Evolutionary conservation across 1,139 yeast species (phyloP), one percentile per base, ranked within the genome.

Genomic region (Diutina ranongensis): DNA sequence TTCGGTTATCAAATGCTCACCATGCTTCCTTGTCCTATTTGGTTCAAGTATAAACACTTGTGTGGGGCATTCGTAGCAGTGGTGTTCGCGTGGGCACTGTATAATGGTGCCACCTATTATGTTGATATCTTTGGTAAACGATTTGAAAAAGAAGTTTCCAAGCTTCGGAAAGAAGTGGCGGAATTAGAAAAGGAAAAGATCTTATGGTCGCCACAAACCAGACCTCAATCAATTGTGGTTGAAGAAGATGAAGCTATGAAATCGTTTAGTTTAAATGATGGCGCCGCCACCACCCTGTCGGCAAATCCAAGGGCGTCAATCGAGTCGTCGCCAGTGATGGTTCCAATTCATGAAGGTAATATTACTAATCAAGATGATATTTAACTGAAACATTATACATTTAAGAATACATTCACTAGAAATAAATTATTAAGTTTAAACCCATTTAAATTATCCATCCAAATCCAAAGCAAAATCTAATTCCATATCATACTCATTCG

Each of bases 91-190:
- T 75, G 80, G 64, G 94, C 97, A 2, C 72, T 88, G 45, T 86
- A 83, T 61, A 89, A 92, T 54, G 98, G 98, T 32, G 97, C 97
- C 2, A 86, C 95, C 1, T 92, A 86, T 59, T 92, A 92, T 59
- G 74, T 92, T 49, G 97, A 92, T 57, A 83, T 83, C 40, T 92
- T 89, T 63, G 97, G 95, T 49, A 84, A 82, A 58, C 72, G 87
- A 56, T 80, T 84, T 62, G 95, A 81, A 57, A 86, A 83, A 56
- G 96, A 92, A 59, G 86, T 89, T 36, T 65, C 69, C 31, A 75
- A 76, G 57, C 68, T 92, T 55, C 84, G 80, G 59, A 62, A 63
- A 21, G 96, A 89, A 57, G 76, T 92, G 25, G 72, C 68, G 13
- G 72, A 69, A 27, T 61, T 81, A 50, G 83, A 78, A 56, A 61